Base-by-base conservation (phyloP, 768 basidiomycete genomes). In the Amanita muscaria region DNA sequence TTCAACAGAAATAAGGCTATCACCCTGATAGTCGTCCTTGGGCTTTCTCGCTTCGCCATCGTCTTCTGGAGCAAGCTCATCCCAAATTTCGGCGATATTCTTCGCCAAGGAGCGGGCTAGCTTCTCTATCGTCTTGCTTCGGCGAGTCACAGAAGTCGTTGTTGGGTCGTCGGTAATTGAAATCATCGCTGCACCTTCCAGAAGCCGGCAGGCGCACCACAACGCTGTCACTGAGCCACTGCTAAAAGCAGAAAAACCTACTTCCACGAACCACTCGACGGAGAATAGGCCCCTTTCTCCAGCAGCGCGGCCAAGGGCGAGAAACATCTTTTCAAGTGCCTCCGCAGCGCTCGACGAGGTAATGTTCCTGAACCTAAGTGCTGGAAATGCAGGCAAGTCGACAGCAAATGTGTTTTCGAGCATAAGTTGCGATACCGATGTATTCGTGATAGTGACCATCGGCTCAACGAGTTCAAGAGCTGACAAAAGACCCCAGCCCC, bases 401-500 rank as follows among this genome's bases (percentile, higher is more conserved):
- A 66, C 53, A 3, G 61, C 42, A 23, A 64, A 61, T 1, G 65
- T 62, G 44, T 65, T 70, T 56, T 85, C 82, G 9, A 88, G 67
- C 61, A 77, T 67, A 16, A 79, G 62, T 44, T 73, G 78, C 0
- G 72, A 74, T 2, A 67, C 60, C 3, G 79, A 70, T 3, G 69
- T 62, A 44, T 67, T 64, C 11, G 74, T 68, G 9, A 75, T 57
- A 5, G 67, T 61, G 40, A 77, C 59, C 6, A 67, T 61, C n/a
- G 74, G 83, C 50, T 69, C 67, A 2, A 60, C 64, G 46, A 98
- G 78, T 52, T 90, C 82, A 30, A 97, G 64, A n/a, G 84, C 87
- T 0, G 77, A 75, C 22, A 98, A 70, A 3, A 99, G 57, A 38
- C 77, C 76, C 83, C 86, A 91, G 3, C 90, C 88, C 94, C 92